Percentiles rank a stretch among this genome's conserved stretches.
Conservation (phyloP, 805 yeast genomes). For the Starmerella etchellsii region DNA sequence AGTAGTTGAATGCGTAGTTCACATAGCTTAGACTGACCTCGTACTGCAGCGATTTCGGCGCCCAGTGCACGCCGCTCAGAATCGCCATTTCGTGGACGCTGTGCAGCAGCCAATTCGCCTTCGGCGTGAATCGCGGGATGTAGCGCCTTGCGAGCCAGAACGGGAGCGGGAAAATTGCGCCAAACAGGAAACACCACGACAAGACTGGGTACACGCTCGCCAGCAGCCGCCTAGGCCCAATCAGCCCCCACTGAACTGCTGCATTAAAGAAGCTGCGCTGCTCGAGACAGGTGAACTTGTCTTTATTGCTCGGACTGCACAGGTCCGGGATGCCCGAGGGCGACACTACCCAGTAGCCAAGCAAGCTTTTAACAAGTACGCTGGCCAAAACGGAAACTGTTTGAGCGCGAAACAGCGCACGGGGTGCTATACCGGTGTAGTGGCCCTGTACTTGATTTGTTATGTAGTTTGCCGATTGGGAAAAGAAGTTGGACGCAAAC, state of each 20-base stretch:
- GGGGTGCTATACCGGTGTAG: constrained; percentile 33
- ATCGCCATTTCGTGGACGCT: constrained; percentile 17
- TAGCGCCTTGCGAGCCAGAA: constrained; percentile 16
- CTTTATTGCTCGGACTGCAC: constrained; percentile 34
- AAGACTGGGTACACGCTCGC: constrained; percentile 47
- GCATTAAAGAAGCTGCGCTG: constrained; percentile 35
- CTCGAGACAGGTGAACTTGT: constrained; percentile 32
- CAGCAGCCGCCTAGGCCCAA: constrained; percentile 43
- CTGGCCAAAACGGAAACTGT: constrained; percentile 32
- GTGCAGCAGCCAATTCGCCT: constrained; percentile 15
- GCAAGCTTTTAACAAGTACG: constrained; percentile 31
- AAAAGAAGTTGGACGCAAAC: constrained; percentile 47
- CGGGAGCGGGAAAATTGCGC: constrained; percentile 26
- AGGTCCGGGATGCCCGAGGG: constrained; percentile 30
- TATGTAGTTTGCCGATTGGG: constrained; percentile 44
- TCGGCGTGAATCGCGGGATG: constrained; percentile 11
- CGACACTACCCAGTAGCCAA: constrained; percentile 33
- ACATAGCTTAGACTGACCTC: constrained; percentile 32
- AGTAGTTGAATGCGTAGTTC: constrained; percentile 35
- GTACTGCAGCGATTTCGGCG: constrained; percentile 37
- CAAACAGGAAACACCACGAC: constrained; percentile 53
- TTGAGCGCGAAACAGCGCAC: constrained; percentile 31
- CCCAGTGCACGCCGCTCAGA: constrained; percentile 25
- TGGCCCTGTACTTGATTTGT: constrained; percentile 42
- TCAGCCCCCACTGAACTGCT: constrained; percentile 44